Conservation (phyloP, 129 eudicot species). For the Gnaphalium uliginosum region DNA sequence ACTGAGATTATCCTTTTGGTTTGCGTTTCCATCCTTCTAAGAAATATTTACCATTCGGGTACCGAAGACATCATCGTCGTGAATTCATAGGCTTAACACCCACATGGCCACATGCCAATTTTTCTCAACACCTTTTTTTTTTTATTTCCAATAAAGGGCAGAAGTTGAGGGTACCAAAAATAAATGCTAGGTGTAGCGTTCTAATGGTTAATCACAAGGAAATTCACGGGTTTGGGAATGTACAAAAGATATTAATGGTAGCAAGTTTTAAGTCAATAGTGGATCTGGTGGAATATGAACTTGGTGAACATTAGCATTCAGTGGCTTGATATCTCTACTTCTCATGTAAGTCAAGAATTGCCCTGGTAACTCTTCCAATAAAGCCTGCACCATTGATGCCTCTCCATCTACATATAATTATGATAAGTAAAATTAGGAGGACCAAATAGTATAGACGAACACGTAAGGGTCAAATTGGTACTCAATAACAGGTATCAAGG, state of each 20-base stretch:
- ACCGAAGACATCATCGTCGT: neutral
- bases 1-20: no score
- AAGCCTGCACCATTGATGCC: slow-evolving; percentile 68
- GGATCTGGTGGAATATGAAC: slow-evolving; percentile 19
- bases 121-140: neutral
- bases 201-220: neutral
- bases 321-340: slow-evolving; percentile 77
- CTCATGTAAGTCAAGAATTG: slow-evolving; percentile 87
- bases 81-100: neutral
- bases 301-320: neutral
- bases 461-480: no score
- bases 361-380: slow-evolving; percentile 88
- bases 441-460: neutral
- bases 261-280: neutral
- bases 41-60: neutral
- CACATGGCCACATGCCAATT: neutral
- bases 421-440: neutral
- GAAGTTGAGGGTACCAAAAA: neutral
- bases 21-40: no score
- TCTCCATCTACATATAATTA: slow-evolving; percentile 51
- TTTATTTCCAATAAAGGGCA: neutral
- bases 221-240: neutral
- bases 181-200: neutral
- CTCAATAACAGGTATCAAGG: neutral
- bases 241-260: neutral